Conservation (phyloP, 768 basidiomycete species). For the Mrakia frigida region DNA sequence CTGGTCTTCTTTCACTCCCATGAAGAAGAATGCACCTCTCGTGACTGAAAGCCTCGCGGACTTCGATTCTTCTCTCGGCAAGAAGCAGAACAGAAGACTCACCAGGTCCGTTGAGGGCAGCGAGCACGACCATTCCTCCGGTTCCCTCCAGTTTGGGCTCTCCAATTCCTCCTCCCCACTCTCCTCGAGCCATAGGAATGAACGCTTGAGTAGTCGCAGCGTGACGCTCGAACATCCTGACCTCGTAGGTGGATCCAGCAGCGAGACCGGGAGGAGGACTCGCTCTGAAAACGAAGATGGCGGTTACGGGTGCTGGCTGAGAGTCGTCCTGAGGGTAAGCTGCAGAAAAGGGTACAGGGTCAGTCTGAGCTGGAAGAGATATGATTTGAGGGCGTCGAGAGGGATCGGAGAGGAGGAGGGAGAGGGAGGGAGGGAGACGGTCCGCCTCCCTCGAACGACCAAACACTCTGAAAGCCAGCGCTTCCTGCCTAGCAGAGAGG, state of each 20-base stretch:
- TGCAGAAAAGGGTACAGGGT: neutral
- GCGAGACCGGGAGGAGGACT: conserved; percentile 13
- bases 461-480: neutral
- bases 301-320: neutral
- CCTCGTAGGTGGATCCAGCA: neutral
- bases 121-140: conserved; percentile 21
- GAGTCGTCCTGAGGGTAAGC: neutral
- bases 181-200: conserved; percentile 12
- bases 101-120: conserved; percentile 19
- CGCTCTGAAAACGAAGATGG: conserved; percentile 20
- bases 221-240: conserved; percentile 26
- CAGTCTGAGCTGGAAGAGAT: too few relatives aligned
- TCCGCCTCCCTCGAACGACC: too few relatives aligned
- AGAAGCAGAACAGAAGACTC: neutral
- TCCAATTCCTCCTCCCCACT: conserved; percentile 13
- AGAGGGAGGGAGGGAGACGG: too few relatives aligned
- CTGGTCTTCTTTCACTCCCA: neutral
- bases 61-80: too few relatives aligned
- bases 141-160: conserved; percentile 4
- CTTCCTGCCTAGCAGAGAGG: too few relatives aligned
- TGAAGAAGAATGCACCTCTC: too few relatives aligned
- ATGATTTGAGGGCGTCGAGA: neutral
- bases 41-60: too few relatives aligned
- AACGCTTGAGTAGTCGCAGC: conserved; percentile 17
- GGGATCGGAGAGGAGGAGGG: neutral